Evolutionary conservation across 257 asterid genomes (phyloP), one percentile per base, ranked within the genome.

Genomic region (Marsdenia floribunda): DNA sequence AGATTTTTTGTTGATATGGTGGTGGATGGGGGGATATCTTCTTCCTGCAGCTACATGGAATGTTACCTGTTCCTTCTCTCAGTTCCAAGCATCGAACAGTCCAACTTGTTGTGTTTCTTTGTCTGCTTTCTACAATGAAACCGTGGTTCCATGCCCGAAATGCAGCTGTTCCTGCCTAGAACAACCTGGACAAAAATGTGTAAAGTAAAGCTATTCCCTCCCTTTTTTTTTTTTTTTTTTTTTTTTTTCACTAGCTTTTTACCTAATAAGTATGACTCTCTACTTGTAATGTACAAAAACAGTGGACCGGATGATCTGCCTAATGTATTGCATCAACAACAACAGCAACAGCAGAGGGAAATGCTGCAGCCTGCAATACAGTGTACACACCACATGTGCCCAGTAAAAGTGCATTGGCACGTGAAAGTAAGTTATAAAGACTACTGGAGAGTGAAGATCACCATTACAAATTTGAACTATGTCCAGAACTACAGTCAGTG

Each of bases 401-500:
- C 97, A 5, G 78, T 91, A 65, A 79, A 66, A 80, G 85, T 91
- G 47, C 97, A 91, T 57, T 91, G 97, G 97, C 97, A 91, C 79
- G 84, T 91, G 63, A 92, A 86, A 75, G 79, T 26, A 50, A 89
- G 90, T 69, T 92, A 92, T 70, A 90, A 18, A 35, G 76, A 85
- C 26, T 90, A 92, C 59, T 92, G 98, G 98, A 86, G 97, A 73
- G 96, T 89, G 33, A 92, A 92, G 75, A 72, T 93, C 26, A 93
- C 98, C 1, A 72, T 93, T 33, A 82, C 80, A 5, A 90, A 92
- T 76, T 80, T 78, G 2, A 92, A 92, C 38, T 78, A 65, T 35
- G 90, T 80, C 21, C 83, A 71, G 82, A 92, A 90, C 53, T 92
- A 88, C 75, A 86, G 83, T 64, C 79, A 86, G 67, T 92, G 98